A percentile compares a stretch with the other conserved stretches of the same genome.
These are phyloP conservation scores for Trametes sp. DNA, from an alignment of 1,284 basidiomycete species.

Conservation along the genomic window DNA sequence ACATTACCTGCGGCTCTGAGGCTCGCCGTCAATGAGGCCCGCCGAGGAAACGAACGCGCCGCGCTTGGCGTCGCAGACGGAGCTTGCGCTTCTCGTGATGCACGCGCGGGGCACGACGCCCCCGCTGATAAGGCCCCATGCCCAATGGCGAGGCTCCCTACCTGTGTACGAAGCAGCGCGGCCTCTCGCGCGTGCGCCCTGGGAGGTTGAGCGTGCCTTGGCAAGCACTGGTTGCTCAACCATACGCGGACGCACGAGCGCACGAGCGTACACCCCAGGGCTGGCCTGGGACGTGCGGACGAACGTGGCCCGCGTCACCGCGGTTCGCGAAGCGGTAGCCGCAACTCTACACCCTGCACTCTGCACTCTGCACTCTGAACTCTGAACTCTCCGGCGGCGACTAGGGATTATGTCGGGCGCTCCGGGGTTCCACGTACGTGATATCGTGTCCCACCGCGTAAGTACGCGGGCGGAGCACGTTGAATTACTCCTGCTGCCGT, in stretches of 20 bases:
- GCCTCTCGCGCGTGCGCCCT: neutral
- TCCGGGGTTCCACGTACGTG: constrained; percentile 2
- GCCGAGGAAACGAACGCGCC: neutral
- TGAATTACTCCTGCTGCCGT: too few species aligned
- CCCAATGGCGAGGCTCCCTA: constrained; percentile 6
- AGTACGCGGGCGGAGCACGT: neutral
- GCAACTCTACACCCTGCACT: neutral
- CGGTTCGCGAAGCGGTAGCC: constrained; percentile 1
- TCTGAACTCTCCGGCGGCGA: constrained; percentile 4
- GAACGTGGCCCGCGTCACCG: constrained; percentile 8
- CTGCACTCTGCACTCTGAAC: neutral
- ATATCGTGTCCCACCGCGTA: neutral
- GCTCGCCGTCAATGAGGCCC: too few species aligned
- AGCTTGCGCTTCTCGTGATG: constrained; percentile 11
- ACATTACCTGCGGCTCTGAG: neutral
- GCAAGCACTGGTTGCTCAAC: too few species aligned
- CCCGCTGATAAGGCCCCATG: constrained; percentile 1
- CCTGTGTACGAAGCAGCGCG: neutral
- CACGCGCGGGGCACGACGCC: too few species aligned
- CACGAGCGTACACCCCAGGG: neutral
- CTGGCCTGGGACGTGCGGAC: neutral
- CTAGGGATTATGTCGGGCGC: neutral
- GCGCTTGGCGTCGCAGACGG: constrained; percentile 3
- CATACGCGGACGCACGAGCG: neutral
- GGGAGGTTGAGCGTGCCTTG: neutral